These are phyloP conservation scores for Fusarium drepaniforme DNA, from an alignment of 2,329 filamentous ascomycete species.

Conservation along the genomic window DNA sequence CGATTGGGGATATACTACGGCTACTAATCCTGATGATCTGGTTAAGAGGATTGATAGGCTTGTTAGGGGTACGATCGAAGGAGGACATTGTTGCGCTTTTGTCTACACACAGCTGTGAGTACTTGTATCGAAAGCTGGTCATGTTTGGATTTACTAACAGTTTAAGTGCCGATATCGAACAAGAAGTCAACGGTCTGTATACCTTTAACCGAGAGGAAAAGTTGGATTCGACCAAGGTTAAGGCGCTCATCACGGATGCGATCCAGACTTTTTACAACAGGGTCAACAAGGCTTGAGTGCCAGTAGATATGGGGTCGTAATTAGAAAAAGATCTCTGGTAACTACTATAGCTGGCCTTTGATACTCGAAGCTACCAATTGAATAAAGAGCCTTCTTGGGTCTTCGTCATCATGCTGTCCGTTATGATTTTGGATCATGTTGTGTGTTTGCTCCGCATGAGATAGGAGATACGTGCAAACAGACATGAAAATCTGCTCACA, in stretches of 20 bases:
- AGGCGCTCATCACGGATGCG: slow-evolving; percentile 67
- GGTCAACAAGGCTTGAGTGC: slow-evolving; percentile 23
- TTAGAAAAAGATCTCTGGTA: not conserved
- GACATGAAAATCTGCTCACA: not conserved
- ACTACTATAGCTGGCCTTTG: not conserved
- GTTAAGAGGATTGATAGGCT: slow-evolving; percentile 69
- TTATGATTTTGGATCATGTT: not conserved
- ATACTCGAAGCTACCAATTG: not conserved
- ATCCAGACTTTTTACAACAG: slow-evolving; percentile 58
- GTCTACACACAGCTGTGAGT: slow-evolving; percentile 76
- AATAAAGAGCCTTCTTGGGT: not conserved
- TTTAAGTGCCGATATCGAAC: slow-evolving; percentile 69
- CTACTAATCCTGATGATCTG: slow-evolving; percentile 69
- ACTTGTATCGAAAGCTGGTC: not conserved
- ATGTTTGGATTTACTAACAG: slow-evolving; percentile 17
- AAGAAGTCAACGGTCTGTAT: slow-evolving; percentile 77
- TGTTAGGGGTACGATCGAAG: slow-evolving; percentile 67
- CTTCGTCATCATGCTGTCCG: not conserved
- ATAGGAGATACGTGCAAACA: not conserved
- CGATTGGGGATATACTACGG: slow-evolving; percentile 78
- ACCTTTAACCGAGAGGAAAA: slow-evolving; percentile 72
- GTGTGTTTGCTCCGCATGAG: not conserved
- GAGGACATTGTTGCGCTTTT: slow-evolving; percentile 70
- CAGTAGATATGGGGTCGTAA: not conserved
- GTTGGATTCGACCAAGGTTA: slow-evolving; percentile 68